Base-by-base conservation (phyloP, 129 eudicot genomes). In the Lactuca saligna region DNA sequence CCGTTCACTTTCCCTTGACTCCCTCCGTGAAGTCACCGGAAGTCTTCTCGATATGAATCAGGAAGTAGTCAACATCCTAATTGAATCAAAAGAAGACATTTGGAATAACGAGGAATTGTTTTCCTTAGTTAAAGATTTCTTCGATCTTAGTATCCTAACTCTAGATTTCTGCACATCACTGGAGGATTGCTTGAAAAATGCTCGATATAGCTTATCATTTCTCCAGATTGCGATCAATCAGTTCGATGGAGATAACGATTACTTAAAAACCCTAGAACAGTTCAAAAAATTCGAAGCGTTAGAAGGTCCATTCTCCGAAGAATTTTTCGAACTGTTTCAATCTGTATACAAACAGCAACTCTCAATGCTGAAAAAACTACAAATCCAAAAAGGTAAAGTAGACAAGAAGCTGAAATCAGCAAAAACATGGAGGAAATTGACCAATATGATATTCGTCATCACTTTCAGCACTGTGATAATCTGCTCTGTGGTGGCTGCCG, bases 401-500 rank as follows among this genome's bases (percentile, higher is more conserved):
- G 97, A 85, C 37, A 71, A 58, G 72, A 90, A 84, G 46, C 12
- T 90, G 72, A 63, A 65, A 62, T 77, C 78, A 6, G 63, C 81
- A 12, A 85, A 82, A 63, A 33, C 74, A 3, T 90, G 95, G 97
- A 84, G 82, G 79, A 81, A 66, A 31, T 78, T 90, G 8, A 80
- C 87, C 0, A 90, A 86, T 55, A 83, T 82, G 29, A 78, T 90
- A 14, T 90, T 90, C 59, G 91, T 81, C 0, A 81, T 69, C 9
- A 82, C 91, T 5, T 87, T 90, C 14, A 81, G 86, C 10, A 75
- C 88, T 2, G 95, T 86, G 48, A 69, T 86, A 75, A 84, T 90
- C 33, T 86, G 90, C 66, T 86, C 97, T 0, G 91, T 90, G 63
- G 91, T 90, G 71, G 97, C 89, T 0, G 95, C 91, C 0, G 97